Percentiles rank a stretch among this genome's conserved stretches.
Conservation (phyloP, 2,329 filamentous ascomycete genomes). For the Trichoderma asperellum region DNA sequence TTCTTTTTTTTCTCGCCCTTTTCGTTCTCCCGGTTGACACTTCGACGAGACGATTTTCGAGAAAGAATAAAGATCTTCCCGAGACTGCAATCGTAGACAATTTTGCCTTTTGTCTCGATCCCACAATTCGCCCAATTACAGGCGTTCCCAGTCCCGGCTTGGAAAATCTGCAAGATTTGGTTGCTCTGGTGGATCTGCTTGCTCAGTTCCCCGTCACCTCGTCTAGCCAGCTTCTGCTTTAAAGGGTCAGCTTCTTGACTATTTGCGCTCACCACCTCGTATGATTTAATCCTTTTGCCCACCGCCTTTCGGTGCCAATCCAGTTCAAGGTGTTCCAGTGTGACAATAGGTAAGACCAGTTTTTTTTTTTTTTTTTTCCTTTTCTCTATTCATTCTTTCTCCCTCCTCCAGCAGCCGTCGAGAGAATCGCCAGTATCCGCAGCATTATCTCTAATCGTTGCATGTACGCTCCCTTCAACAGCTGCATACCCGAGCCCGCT, state of each 20-base stretch:
- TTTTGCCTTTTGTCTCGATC: slow-evolving; percentile 25
- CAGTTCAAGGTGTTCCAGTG: slow-evolving; percentile 21
- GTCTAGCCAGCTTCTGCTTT: slow-evolving; percentile 8
- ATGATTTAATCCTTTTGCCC: slow-evolving; percentile 28
- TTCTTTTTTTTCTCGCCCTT: slow-evolving; percentile 29
- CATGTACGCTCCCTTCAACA: slow-evolving; percentile 34
- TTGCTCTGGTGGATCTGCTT: slow-evolving; percentile 18
- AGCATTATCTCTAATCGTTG: slow-evolving; percentile 36
- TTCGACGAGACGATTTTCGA: slow-evolving; percentile 32
- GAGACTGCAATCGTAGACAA: slow-evolving; percentile 34
- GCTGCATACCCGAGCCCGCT: slow-evolving; percentile 45
- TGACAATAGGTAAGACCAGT: slow-evolving; percentile 21
- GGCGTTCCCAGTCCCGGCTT: slow-evolving; percentile 1
- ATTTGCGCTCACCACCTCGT: slow-evolving; percentile 25
- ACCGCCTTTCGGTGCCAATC: slow-evolving; percentile 22
- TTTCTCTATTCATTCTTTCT: background rate
- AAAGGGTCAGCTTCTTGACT: slow-evolving; percentile 22
- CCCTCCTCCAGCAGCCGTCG: slow-evolving; percentile 1
- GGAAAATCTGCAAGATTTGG: slow-evolving; percentile 15
- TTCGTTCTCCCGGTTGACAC: slow-evolving; percentile 35
- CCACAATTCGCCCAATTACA: slow-evolving; percentile 1
- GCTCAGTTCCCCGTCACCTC: slow-evolving; percentile 24
- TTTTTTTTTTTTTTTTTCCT: background rate
- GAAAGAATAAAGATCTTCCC: slow-evolving; percentile 39
- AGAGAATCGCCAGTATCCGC: slow-evolving; percentile 16